Conservation (phyloP, 371 early-diverging fungal species). For the Lichtheimia ramosa region DNA sequence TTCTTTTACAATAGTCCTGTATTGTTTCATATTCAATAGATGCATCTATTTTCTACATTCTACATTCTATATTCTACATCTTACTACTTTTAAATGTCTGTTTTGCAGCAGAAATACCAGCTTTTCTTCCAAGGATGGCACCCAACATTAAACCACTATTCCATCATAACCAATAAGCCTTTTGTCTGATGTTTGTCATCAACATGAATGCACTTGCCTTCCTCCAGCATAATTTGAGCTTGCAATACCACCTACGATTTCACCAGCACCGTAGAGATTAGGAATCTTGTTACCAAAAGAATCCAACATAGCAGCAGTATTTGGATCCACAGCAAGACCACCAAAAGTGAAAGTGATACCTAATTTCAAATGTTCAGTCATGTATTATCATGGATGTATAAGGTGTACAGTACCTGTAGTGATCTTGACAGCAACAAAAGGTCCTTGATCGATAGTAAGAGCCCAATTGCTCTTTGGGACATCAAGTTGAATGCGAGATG, state of each 20-base stretch:
- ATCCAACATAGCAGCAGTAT: slow-evolving; percentile 13
- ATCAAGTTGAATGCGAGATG: slow-evolving; percentile 7
- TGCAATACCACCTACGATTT: slow-evolving; percentile 18
- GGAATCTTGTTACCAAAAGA: slow-evolving; percentile 2
- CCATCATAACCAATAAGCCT: neutral
- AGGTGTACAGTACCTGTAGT: slow-evolving; percentile 14
- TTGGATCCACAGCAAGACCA: slow-evolving; percentile 15
- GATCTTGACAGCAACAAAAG: slow-evolving; percentile 22
- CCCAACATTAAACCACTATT: slow-evolving; percentile 17
- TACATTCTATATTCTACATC: no score
- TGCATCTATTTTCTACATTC: no score
- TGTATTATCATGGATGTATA: no score
- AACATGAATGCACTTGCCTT: slow-evolving; percentile 11
- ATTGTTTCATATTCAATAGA: no score
- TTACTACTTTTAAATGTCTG: neutral
- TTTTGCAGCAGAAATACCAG: slow-evolving; percentile 6
- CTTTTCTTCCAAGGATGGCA: slow-evolving; percentile 11
- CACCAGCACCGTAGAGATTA: slow-evolving; percentile 18
- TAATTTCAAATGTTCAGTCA: neutral
- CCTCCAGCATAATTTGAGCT: slow-evolving; percentile 22
- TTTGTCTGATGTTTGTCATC: neutral
- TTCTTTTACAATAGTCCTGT: no score
- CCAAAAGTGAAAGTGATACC: slow-evolving; percentile 26
- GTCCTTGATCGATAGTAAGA: slow-evolving; percentile 12
- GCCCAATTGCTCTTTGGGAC: slow-evolving; percentile 21